Evolutionary conservation across 176 grass and related monocot genomes (phyloP).

Genomic region (Rhynchospora breviuscula): DNA sequence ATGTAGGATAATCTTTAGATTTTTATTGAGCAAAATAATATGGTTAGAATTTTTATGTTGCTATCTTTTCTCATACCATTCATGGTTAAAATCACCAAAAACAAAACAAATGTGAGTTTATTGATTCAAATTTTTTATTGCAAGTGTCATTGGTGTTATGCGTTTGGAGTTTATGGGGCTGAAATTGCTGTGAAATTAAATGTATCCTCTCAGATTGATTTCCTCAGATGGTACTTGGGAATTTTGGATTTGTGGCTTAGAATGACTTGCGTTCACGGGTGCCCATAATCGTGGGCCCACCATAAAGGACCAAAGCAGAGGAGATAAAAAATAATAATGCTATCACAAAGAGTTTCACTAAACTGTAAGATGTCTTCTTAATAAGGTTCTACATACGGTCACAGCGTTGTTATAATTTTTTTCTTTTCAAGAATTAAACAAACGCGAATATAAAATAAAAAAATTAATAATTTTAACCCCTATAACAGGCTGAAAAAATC

Average conservation of each 20-base stretch:
- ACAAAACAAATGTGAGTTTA: not conserved
- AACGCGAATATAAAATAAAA: too few species aligned
- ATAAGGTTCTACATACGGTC: too few species aligned
- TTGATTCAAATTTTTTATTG: not conserved
- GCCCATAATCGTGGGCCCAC: not conserved
- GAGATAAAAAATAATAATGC: not conserved
- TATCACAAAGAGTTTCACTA: not conserved
- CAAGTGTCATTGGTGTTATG: not conserved
- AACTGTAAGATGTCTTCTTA: too few species aligned
- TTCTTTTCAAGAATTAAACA: too few species aligned
- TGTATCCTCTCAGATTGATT: not conserved
- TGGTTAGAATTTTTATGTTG: not conserved
- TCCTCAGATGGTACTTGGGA: not conserved
- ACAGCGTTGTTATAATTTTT: too few species aligned
- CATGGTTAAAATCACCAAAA: not conserved
- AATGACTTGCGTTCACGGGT: conserved; percentile 24
- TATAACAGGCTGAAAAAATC: too few species aligned
- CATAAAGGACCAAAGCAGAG: not conserved
- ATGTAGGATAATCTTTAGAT: not conserved
- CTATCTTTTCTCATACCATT: not conserved
- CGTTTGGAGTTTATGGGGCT: not conserved
- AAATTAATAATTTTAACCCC: too few species aligned
- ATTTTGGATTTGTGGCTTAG: conserved; percentile 6
- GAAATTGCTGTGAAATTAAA: not conserved
- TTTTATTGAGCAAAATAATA: not conserved